Evolutionary conservation across 495 filamentous ascomycete genomes (phyloP).

Genomic region (Neurospora terricola): DNA sequence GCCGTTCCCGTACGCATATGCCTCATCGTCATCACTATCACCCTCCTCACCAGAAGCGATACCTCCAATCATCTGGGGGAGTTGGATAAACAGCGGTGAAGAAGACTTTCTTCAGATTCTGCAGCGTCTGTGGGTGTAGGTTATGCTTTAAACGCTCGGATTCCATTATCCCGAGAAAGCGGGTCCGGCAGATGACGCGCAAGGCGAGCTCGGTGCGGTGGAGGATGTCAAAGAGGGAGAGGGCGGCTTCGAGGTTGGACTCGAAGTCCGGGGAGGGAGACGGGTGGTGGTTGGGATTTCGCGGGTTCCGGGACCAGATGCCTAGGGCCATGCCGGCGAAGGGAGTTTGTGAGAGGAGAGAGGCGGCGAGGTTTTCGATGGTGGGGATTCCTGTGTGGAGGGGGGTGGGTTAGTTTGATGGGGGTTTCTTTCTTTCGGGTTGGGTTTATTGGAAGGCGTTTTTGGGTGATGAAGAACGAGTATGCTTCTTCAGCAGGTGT

Average conservation of each 20-base stretch:
- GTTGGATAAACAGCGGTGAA: too few species aligned
- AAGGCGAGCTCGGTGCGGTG: neutral
- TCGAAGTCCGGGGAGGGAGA: neutral
- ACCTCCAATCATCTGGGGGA: too few species aligned
- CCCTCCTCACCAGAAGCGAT: too few species aligned
- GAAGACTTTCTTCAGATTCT: neutral
- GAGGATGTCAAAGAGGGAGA: neutral
- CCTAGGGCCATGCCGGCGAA: neutral
- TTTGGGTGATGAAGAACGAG: neutral
- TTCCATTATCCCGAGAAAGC: neutral
- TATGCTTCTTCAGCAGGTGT: too few species aligned
- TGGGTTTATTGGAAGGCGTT: neutral
- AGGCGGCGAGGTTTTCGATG: neutral
- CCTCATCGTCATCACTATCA: too few species aligned
- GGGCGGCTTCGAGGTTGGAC: neutral
- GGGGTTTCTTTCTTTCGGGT: too few species aligned
- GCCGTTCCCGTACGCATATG: too few species aligned
- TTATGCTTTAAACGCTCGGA: neutral
- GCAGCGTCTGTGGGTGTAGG: neutral
- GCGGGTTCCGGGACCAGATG: neutral
- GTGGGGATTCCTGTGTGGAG: neutral
- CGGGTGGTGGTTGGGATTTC: neutral
- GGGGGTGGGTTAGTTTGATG: neutral
- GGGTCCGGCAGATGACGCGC: neutral
- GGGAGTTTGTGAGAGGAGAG: neutral